Percentiles rank a stretch among this genome's conserved stretches.
These are phyloP conservation scores for Diplodia mutila DNA, from an alignment of 2,329 filamentous ascomycete genomes.

Conservation along the genomic window DNA sequence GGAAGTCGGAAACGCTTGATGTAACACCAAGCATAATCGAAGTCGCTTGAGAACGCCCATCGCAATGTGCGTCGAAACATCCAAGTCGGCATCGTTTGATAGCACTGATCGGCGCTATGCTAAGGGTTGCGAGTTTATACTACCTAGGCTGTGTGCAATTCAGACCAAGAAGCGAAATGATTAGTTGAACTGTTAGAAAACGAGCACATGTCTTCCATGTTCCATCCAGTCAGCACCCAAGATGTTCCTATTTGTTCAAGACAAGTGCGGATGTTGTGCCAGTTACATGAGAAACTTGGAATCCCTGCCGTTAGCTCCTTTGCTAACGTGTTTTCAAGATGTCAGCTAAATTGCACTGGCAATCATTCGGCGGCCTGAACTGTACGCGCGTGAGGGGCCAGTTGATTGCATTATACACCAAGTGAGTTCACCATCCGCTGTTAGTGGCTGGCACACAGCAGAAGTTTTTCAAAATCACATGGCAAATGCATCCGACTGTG, in stretches of 20 bases:
- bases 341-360: background rate
- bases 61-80: background rate
- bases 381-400: background rate
- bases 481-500: background rate
- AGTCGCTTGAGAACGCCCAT: background rate
- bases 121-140: background rate
- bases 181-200: background rate
- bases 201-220: background rate
- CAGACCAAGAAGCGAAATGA: background rate
- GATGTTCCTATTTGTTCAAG: background rate
- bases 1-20: background rate
- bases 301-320: background rate
- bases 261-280: background rate
- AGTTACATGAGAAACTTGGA: background rate
- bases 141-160: background rate
- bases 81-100: background rate
- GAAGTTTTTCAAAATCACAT: background rate
- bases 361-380: background rate
- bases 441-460: background rate
- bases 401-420: too few relatives aligned
- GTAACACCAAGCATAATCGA: constrained; percentile 8
- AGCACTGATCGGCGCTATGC: background rate
- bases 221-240: background rate
- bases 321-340: background rate
- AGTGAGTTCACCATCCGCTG: background rate